Conservation (phyloP, 371 early-diverging fungal genomes). For the Umbelopsis sp. region DNA sequence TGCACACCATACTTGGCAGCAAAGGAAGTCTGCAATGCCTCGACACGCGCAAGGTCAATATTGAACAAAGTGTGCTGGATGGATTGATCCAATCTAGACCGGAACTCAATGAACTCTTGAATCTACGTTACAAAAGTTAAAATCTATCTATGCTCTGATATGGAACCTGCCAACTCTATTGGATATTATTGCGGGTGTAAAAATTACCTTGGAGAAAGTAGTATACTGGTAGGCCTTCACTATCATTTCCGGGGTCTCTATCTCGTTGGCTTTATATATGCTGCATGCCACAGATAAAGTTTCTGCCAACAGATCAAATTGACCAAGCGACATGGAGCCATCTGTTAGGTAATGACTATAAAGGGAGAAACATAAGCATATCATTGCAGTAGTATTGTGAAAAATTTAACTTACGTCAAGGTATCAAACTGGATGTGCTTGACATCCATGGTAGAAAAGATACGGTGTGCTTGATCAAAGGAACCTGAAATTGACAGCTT, state of each 20-base stretch:
- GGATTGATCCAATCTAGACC: constrained; percentile 70
- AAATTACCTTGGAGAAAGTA: constrained; percentile 82
- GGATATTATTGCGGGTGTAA: background rate
- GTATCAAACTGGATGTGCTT: constrained; percentile 92
- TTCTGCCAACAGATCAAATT: constrained; percentile 55
- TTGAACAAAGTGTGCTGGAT: constrained; percentile 69
- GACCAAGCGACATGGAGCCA: constrained; percentile 64
- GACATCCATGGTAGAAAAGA: constrained; percentile 79
- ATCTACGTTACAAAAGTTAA: constrained; percentile 43
- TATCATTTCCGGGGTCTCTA: constrained; percentile 87
- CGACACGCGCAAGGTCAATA: constrained; percentile 61
- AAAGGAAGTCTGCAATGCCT: constrained; percentile 55
- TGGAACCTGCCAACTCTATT: no score
- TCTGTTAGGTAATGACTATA: constrained; percentile 69
- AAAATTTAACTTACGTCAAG: constrained; percentile 55
- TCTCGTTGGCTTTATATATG: constrained; percentile 80
- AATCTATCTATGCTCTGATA: no score
- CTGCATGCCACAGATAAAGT: constrained; percentile 54
- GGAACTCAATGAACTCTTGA: constrained; percentile 86
- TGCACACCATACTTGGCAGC: constrained; percentile 56
- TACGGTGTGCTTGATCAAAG: constrained; percentile 63
- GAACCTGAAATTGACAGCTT: constrained; percentile 49
- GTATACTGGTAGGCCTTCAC: constrained; percentile 83
- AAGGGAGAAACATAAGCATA: background rate
- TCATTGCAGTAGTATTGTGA: background rate